Base-by-base conservation (phyloP, 495 filamentous ascomycete genomes). In the Aspergillus biplanus region DNA sequence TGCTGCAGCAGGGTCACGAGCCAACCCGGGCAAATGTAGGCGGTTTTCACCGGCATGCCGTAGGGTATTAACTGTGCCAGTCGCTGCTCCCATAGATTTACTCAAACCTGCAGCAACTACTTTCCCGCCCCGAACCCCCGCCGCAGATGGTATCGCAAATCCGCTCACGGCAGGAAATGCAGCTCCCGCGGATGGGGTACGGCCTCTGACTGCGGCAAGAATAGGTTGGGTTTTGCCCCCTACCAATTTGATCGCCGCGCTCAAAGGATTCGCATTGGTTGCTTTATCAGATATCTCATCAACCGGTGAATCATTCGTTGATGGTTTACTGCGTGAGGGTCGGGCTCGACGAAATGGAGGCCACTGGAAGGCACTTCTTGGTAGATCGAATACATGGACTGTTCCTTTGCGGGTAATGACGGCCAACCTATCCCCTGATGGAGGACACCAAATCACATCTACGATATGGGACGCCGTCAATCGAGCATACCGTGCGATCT, bases 381-480 rank as follows among this genome's bases (percentile, higher is more conserved):
- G 91, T 52, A 97, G 77, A 67, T 97, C 90, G 66, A 95, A 87
- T 31, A 96, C 85, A 74, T 99, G 95, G 5, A 97, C 87, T 3
- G 95, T 99, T n/a, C 94, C 92, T 65, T 91, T 89, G 61, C 94
- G 89, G 9, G 94, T 97, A 50, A 97, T 85, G 69, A 99, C 86
- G 12, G 93, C 93, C 12, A 92, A 73, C 63, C 88, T 83, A 67
- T 96, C 91, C 12, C 90, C 92, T 49, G 86, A 87, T 7, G 94
- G 93, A 44, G 85, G 81, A 1, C 88, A 88, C 95, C 95, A 99
- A 7, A 87, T 87, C 16, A 97, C 89, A 70, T 97, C 94, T 3
- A 97, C 83, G 47, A 97, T 91, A 48, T 89, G 90, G 5, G 95
- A 92, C 33, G 92, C 88, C 5, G 93, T 97, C 85, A 97, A 88